Evolutionary conservation across 345 rosid species (phyloP).

Genomic region (Brassica rapa): DNA sequence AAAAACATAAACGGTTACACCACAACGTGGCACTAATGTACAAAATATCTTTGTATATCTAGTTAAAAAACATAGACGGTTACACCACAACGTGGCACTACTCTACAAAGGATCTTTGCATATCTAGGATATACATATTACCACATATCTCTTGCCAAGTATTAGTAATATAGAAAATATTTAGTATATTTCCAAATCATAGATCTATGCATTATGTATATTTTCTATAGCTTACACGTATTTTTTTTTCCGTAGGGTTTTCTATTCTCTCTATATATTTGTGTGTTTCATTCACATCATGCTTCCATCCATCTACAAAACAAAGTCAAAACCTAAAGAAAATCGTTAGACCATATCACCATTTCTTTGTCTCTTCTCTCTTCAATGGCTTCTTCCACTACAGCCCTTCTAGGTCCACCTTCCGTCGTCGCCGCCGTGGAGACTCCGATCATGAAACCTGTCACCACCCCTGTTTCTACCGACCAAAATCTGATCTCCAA

Average conservation of each 20-base stretch:
- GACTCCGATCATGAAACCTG: not conserved
- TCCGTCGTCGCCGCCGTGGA: conserved; percentile 1
- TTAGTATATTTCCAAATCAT: not conserved
- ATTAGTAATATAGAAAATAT: not conserved
- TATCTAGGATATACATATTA: not conserved
- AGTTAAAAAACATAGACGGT: no score
- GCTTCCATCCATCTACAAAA: not conserved
- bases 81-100: no score
- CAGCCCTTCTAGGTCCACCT: conserved; percentile 41
- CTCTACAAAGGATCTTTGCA: not conserved
- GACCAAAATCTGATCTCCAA: not conserved
- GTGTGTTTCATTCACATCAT: not conserved
- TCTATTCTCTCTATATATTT: not conserved
- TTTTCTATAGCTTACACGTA: not conserved
- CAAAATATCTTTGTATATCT: not conserved
- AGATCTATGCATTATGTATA: not conserved
- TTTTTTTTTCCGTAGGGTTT: not conserved
- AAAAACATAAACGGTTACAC: no score
- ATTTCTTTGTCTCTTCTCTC: not conserved
- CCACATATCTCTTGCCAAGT: not conserved
- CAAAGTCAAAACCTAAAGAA: not conserved
- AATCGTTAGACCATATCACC: not conserved
- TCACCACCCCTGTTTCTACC: conserved; percentile 5
- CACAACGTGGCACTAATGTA: no score
- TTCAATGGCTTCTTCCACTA: conserved; percentile 36